Evolutionary conservation across 2,329 filamentous ascomycete species (phyloP), one percentile per base, ranked within the genome.

Genomic region (Calonectria pteridis): DNA sequence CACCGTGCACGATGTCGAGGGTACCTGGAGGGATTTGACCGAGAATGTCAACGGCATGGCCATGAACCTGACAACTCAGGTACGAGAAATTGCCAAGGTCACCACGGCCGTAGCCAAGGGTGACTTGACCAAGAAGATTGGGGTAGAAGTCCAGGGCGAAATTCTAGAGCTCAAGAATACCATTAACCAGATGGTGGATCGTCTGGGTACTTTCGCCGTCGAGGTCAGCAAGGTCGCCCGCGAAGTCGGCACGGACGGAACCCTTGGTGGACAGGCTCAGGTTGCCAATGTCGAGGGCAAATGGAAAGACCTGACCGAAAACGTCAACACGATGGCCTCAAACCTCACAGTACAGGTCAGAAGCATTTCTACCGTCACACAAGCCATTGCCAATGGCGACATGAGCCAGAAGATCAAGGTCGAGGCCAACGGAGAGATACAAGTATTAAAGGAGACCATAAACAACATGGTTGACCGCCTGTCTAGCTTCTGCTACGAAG

Each of bases 151-250:
- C 67, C 93, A 95, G 84, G 96, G 96, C 81, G 97, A 99, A 86
- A 98, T 99, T 79, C 87, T 97, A 67, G 95, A 98, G 83, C 88
- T 99, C 75, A 99, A 99, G 87, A 95, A 96, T 81, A 99, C 96
- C 10, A 98, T 98, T 87, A 98, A 98, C 85, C 97, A 94, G 82
- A 98, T 98, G 96, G 97, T 98, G 83, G 96, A 98, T 84, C 95
- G 98, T 81, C 89, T 98, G 55, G 95, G 97, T 79, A 96, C 96
- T 58, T 98, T 98, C 83, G 96, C 96, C 71, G 97, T 97, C 79
- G 96, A 98, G 84, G 96, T 98, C 83, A 98, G 96, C 84, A 96
- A 97, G 84, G 93, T 98, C 77, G 96, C 96, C 63, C 93, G 95
- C 83, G 96, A 98, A 86, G 96, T 98, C 88, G 96, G 96, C 79